phyloP scores from a whole-genome alignment of 2,329 filamentous ascomycete species.

The Tolypocladium tundrense region DNA sequence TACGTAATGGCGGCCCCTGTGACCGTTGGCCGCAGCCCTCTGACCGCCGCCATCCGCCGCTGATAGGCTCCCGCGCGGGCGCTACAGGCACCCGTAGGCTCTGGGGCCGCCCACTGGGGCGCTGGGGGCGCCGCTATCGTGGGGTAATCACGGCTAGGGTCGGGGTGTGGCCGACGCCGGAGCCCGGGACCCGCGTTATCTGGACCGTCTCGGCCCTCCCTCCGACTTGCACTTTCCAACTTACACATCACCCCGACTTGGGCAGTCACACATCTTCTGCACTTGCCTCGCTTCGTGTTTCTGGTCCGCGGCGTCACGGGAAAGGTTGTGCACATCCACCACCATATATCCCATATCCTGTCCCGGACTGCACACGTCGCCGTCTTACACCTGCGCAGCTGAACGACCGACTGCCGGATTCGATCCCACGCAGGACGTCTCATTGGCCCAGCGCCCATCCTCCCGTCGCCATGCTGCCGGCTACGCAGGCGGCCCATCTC shows the following conservation, averaged over 20 bases:
- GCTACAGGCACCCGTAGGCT: background rate
- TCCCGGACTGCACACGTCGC: background rate
- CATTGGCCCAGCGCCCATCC: background rate
- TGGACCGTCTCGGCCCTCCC: background rate
- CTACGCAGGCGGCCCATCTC: background rate
- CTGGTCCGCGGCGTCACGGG: background rate
- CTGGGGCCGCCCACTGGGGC: background rate
- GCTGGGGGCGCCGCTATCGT: background rate
- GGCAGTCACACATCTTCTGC: background rate
- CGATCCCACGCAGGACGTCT: background rate
- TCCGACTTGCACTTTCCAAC: background rate
- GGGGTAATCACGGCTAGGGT: constrained; percentile 5
- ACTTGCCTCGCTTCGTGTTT: background rate
- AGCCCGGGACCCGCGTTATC: background rate
- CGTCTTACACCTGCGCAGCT: background rate
- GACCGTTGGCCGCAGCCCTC: background rate
- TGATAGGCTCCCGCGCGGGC: background rate
- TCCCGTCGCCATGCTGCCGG: constrained; percentile 1
- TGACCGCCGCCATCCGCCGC: background rate
- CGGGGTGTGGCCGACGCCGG: constrained; percentile 5
- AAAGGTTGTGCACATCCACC: background rate
- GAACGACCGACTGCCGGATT: background rate
- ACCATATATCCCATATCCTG: background rate
- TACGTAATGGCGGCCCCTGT: background rate
- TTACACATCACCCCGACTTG: background rate